Base-by-base conservation (phyloP, 2,329 filamentous ascomycete species). In the Cladosporium velox region DNA sequence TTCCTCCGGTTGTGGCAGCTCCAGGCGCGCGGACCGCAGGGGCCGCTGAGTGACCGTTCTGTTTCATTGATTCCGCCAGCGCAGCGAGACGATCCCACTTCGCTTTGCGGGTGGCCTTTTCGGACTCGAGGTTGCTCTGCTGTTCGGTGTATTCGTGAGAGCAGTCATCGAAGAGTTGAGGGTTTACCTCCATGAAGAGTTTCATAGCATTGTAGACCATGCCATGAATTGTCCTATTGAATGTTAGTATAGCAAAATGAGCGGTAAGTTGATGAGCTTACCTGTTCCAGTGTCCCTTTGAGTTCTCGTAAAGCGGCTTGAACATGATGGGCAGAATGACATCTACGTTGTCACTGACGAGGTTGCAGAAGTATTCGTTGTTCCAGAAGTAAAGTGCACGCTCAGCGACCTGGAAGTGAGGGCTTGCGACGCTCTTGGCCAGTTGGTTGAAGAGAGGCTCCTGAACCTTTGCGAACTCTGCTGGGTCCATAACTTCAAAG, bases 131-230 rank as follows among this genome's bases (percentile, higher is more conserved):
- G 69, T 88, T 95, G 79, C 96, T 96, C 80, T 98, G 94, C 74
- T 95, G 90, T 78, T 98, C 94, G 5, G 93, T 96, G 80, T 99
- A 99, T 70, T 98, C 93, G 76, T 97, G 94, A 41, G 95, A 97
- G 81, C 95, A 99, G 77, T 99, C 95, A 73, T 99, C 95, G 74
- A 99, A 99, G 26, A 99, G 87, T 78, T 97, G 93, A 11, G 95
- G 95, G 78, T 98, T 98, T 75, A 99, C 97, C 79, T 99, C 95
- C 95, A 99, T 99, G 80, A 99, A 99, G 44, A 99, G 87, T 79
- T 99, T 99, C 95, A 99, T 98, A 66, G 95, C 95, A 75, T 98
- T 99, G 79, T 98, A 98, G 12, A 99, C 95, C 94, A 99, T 98
- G 77, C 95, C 95, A 76, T 99, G 95, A 72, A 99, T 99, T 8